phyloP scores from a whole-genome alignment of 2,329 filamentous ascomycete species.

The Endothia cerciana region DNA sequence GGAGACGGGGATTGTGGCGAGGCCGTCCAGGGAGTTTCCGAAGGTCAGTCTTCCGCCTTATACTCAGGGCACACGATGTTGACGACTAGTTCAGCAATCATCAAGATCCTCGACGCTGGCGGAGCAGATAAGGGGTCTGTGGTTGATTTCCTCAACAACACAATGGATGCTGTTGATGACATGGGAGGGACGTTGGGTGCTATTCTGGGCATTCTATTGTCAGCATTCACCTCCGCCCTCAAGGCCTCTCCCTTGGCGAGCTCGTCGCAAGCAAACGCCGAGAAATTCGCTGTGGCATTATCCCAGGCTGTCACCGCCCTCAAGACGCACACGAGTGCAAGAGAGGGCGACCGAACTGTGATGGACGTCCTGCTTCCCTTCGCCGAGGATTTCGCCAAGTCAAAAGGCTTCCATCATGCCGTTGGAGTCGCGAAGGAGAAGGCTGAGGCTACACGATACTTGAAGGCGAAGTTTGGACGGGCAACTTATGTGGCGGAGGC shows the following conservation, averaged over 20 bases:
- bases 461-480: constrained; percentile 37
- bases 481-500: constrained; percentile 38
- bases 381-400: constrained; percentile 26
- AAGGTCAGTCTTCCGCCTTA: constrained; percentile 6
- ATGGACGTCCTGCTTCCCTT: constrained; percentile 28
- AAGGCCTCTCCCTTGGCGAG: not conserved
- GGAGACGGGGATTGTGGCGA: constrained; percentile 42
- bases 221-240: constrained; percentile 30
- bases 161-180: constrained; percentile 39
- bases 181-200: constrained; percentile 41
- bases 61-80: not conserved
- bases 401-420: constrained; percentile 18
- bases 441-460: constrained; percentile 35
- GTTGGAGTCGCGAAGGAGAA: constrained; percentile 34
- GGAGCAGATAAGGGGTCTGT: constrained; percentile 36
- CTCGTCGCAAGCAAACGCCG: not conserved
- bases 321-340: constrained; percentile 31
- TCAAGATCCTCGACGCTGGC: constrained; percentile 17
- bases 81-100: constrained; percentile 6
- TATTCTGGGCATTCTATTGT: constrained; percentile 33
- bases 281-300: constrained; percentile 25
- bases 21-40: constrained; percentile 35
- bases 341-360: constrained; percentile 32
- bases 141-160: constrained; percentile 34
- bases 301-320: constrained; percentile 27